Evolutionary conservation across 805 yeast genomes (phyloP), one percentile per base, ranked within the genome.

Genomic region (Debaryomyces maramus): DNA sequence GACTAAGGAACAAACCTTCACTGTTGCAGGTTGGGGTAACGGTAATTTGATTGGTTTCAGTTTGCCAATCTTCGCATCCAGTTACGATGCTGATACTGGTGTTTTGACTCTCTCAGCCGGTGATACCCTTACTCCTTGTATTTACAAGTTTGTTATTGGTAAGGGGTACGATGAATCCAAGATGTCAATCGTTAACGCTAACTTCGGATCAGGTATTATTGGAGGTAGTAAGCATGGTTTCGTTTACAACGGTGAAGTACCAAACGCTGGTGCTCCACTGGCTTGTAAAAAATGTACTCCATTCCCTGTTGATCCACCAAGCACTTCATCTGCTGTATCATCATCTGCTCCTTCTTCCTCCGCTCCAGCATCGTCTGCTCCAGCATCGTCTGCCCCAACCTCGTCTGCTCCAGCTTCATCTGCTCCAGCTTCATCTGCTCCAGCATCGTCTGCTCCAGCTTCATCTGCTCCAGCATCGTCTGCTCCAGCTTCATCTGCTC

Each of bases 11-110:
- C 55, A 46, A 32, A 46, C 60, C 3, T 46, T 41, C 33, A 48
- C 44, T 23, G 62, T 59, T 21, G 47, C 50, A 32, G 62, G 62
- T 19, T 59, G 46, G 33, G 62, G 64, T 41, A 39, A 42, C 27
- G 56, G 60, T n/a, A 56, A 59, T 30, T 28, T 38, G 19, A 46
- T 56, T 35, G 55, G 51, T 5, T 13, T 26, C n/a, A 29, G n/a
- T 41, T 19, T 16, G 10, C 24, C 32, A 41, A 23, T 39, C 16
- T 22, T 28, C n/a, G 15, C 20, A 10, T 27, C 22, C 15, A 28
- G 18, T 16, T 39, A 53, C 37, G 42, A 43, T 28, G 29, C 49
- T 3, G 26, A 19, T 3, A 46, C 52, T n/a, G 60, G 60, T 34
- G 42, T 51, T n/a, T 55, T 61, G 45, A 53, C 51, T n/a, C 45